Evolutionary conservation across 805 yeast genomes (phyloP).

Genomic region (Wickerhamiella azyma): DNA sequence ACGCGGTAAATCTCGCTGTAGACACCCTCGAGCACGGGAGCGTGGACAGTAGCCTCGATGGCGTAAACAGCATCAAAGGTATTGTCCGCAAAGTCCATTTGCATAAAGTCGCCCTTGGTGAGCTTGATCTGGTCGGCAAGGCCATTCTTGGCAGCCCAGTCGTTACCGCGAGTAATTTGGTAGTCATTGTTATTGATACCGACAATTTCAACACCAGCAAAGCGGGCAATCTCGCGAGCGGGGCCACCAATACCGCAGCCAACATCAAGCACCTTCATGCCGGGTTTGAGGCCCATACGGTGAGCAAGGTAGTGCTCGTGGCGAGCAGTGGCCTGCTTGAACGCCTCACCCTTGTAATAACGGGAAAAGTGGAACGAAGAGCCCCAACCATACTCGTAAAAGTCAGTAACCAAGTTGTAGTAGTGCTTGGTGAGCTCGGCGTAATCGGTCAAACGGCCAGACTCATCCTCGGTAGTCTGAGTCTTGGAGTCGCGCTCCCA

Average conservation of each 20-base stretch:
- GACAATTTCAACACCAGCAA: slow-evolving; percentile 72
- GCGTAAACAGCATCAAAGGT: slow-evolving; percentile 95
- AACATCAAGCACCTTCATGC: slow-evolving; percentile 85
- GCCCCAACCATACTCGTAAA: slow-evolving; percentile 99
- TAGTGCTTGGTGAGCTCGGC: slow-evolving; percentile 86
- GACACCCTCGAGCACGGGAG: slow-evolving; percentile 92
- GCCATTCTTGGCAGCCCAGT: slow-evolving; percentile 53
- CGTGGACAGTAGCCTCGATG: slow-evolving; percentile 97
- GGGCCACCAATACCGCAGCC: slow-evolving; percentile 99
- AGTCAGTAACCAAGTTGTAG: slow-evolving; percentile 93
- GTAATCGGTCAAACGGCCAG: slow-evolving; percentile 62
- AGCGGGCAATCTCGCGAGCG: slow-evolving; percentile 87
- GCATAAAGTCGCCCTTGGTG: slow-evolving; percentile 98
- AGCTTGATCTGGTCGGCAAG: slow-evolving; percentile 63
- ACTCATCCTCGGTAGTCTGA: slow-evolving; percentile 44
- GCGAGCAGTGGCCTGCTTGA: slow-evolving; percentile 81
- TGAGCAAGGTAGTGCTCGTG: slow-evolving; percentile 92
- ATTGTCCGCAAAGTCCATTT: slow-evolving; percentile 87
- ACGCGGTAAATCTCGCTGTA: slow-evolving; percentile 89
- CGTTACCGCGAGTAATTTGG: slow-evolving; percentile 78
- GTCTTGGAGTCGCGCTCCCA: slow-evolving; percentile 74
- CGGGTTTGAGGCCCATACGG: slow-evolving; percentile 65
- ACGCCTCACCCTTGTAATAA: slow-evolving; percentile 85
- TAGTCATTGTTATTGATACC: slow-evolving; percentile 96
- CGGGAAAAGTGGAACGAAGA: slow-evolving; percentile 94